These are phyloP conservation scores for Bromus sterilis DNA, from an alignment of 176 grass and related monocot species.

Conservation along the genomic window DNA sequence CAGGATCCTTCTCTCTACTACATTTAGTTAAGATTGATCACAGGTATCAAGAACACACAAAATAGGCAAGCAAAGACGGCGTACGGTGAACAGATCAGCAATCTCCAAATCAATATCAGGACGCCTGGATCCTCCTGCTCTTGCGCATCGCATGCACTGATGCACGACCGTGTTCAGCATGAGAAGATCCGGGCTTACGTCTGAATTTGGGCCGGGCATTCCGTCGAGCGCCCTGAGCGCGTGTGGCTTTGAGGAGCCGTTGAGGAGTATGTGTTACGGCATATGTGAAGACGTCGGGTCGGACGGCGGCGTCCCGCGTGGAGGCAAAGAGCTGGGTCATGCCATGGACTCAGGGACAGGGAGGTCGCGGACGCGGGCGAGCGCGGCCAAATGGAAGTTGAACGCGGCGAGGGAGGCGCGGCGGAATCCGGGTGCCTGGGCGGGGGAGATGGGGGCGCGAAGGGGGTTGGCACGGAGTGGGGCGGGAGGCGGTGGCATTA, in stretches of 20 bases:
- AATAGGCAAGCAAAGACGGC: too few relatives aligned
- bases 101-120: too few relatives aligned
- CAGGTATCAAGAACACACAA: too few relatives aligned
- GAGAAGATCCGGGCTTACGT: conserved; percentile 23
- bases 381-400: conserved; percentile 42
- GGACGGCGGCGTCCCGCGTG: conserved; percentile 33
- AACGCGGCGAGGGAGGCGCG: conserved; percentile 43
- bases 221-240: conserved; percentile 52
- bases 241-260: conserved; percentile 43
- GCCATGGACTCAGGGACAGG: too few relatives aligned
- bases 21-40: too few relatives aligned
- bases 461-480: conserved; percentile 14
- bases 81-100: too few relatives aligned
- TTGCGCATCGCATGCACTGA: conserved; percentile 52
- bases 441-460: conserved; percentile 16
- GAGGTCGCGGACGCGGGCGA: conserved; percentile 23
- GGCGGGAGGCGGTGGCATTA: conserved; percentile 27
- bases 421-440: conserved; percentile 37
- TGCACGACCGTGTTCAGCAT: conserved; percentile 51
- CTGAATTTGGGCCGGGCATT: conserved; percentile 47
- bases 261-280: conserved; percentile 53
- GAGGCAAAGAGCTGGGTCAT: conserved; percentile 42
- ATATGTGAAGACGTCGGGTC: conserved; percentile 22
- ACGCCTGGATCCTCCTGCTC: conserved; percentile 23
- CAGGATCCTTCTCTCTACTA: too few relatives aligned